Percentiles rank a stretch among this genome's conserved stretches.
Conservation (phyloP, 345 rosid species). For the Hibiscus syriacus region DNA sequence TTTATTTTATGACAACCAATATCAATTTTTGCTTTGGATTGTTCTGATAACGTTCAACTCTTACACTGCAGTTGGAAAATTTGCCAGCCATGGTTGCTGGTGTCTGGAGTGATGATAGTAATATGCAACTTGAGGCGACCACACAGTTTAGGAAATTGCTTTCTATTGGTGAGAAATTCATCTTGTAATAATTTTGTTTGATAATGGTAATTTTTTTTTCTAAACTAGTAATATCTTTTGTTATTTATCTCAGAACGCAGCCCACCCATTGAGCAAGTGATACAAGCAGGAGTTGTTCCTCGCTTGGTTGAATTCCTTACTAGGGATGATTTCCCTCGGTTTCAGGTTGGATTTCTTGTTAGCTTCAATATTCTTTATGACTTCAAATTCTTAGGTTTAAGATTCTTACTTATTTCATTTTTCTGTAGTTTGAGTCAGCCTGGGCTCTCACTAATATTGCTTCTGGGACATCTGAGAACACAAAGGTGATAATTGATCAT, state of each 20-base stretch:
- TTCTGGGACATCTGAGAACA: conserved; percentile 39
- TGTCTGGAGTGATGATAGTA: conserved; percentile 31
- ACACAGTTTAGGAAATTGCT: conserved; percentile 36
- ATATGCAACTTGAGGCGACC: conserved; percentile 33
- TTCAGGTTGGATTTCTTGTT: conserved; percentile 9
- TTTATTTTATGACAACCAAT: background rate
- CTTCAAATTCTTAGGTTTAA: background rate
- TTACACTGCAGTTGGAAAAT: conserved; percentile 33
- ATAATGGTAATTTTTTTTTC: background rate
- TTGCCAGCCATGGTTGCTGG: conserved; percentile 35
- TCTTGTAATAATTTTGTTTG: background rate
- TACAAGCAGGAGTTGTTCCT: conserved; percentile 33
- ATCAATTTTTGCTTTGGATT: background rate
- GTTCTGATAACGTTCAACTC: background rate
- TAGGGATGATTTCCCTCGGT: conserved; percentile 10
- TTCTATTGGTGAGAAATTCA: conserved; percentile 28
- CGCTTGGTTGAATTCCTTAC: conserved; percentile 24
- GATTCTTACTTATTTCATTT: background rate
- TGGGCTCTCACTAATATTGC: conserved; percentile 43
- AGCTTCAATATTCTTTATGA: background rate
- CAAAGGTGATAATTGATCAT: conserved; percentile 35
- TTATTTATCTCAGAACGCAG: conserved; percentile 25
- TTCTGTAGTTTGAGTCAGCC: conserved; percentile 34
- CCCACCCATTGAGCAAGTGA: conserved; percentile 36
- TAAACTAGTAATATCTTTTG: background rate